Evolutionary conservation across 345 rosid genomes (phyloP).

Genomic region (Aquilaria yunnanensis): DNA sequence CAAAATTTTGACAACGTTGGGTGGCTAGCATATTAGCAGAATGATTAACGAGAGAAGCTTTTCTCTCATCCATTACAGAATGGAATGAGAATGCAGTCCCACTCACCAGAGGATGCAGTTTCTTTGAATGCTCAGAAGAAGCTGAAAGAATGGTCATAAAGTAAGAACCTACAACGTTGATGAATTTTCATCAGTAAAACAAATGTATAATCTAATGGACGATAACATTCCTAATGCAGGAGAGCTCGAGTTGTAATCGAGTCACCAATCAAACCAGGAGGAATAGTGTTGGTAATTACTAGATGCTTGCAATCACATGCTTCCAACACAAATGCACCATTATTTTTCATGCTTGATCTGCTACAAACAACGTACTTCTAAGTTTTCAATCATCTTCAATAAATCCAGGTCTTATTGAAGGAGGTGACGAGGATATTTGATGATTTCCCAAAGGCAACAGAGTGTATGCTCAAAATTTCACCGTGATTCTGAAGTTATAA

Average conservation of each 20-base stretch:
- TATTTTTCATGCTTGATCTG: too few species aligned
- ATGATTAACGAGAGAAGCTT: neutral
- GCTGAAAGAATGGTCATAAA: constrained; percentile 37
- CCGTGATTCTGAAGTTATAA: neutral
- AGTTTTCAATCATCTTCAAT: neutral
- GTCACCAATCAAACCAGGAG: constrained; percentile 83
- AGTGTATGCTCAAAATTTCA: constrained; percentile 32
- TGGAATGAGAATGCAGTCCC: constrained; percentile 64
- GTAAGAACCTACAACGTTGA: constrained; percentile 17
- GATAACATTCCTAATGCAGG: constrained; percentile 30
- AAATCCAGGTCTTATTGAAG: constrained; percentile 43
- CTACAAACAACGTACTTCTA: neutral
- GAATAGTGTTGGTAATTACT: constrained; percentile 53
- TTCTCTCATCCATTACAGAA: constrained; percentile 35
- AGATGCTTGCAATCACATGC: neutral
- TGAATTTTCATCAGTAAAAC: neutral
- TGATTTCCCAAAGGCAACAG: constrained; percentile 56
- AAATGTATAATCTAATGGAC: neutral
- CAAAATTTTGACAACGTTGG: neutral
- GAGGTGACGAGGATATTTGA: constrained; percentile 48
- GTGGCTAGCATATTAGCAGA: too few species aligned
- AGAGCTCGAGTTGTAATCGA: constrained; percentile 52
- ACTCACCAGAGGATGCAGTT: constrained; percentile 80
- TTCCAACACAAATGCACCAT: too few species aligned
- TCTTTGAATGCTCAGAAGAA: constrained; percentile 47